phyloP scores from a whole-genome alignment of 2,329 filamentous ascomycete species.

The Chalara sp. region DNA sequence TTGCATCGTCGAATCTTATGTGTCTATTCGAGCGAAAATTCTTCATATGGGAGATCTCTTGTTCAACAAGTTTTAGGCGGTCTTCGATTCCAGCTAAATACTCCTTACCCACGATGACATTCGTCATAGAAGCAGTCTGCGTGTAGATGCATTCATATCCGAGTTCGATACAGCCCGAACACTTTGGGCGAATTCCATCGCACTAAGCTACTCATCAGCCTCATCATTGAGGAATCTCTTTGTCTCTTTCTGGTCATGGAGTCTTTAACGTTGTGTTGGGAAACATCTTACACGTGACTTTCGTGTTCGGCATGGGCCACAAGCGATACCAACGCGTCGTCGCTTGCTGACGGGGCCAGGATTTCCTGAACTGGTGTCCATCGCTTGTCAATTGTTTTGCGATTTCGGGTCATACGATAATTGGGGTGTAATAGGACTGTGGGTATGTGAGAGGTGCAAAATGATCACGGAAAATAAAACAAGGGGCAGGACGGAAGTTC shows the following conservation, averaged over 20 bases:
- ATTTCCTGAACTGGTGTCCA: too few relatives aligned
- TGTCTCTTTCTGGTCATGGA: neutral
- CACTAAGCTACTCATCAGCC: conserved; percentile 26
- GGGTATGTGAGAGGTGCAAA: too few relatives aligned
- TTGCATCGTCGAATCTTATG: conserved; percentile 28
- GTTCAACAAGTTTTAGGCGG: conserved; percentile 24
- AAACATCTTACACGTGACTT: conserved; percentile 22
- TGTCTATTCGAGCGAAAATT: conserved; percentile 27
- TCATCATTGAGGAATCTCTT: neutral
- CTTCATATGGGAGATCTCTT: conserved; percentile 17
- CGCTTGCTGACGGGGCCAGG: conserved; percentile 20
- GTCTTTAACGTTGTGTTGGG: too few relatives aligned
- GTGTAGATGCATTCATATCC: conserved; percentile 38
- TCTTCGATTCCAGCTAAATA: conserved; percentile 20
- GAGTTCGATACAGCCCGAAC: conserved; percentile 33
- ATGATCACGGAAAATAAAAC: too few relatives aligned
- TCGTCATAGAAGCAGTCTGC: conserved; percentile 28
- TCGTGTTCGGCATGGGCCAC: conserved; percentile 32
- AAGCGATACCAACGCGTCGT: conserved; percentile 32
- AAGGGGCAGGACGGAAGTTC: too few relatives aligned
- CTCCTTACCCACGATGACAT: conserved; percentile 35
- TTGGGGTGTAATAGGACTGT: too few relatives aligned
- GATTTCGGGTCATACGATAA: too few relatives aligned
- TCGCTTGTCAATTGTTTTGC: too few relatives aligned
- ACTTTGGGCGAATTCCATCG: conserved; percentile 35